Evolutionary conservation across 441 rosid genomes (phyloP).

Genomic region (Theobroma grandiflorum): DNA sequence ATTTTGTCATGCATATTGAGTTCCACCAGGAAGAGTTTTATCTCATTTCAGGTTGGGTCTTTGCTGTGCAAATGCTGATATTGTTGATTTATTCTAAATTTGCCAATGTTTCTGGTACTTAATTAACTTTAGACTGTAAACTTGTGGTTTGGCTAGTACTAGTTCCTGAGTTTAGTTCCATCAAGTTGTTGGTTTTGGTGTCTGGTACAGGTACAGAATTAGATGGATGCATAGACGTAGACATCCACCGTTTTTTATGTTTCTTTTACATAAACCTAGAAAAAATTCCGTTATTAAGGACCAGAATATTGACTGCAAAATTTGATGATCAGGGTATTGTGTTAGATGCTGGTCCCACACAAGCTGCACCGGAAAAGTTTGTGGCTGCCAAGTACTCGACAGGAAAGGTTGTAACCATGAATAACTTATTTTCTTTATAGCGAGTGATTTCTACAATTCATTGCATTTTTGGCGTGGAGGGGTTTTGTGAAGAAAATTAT

Average conservation of each 20-base stretch:
- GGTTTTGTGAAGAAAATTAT: slow-evolving; percentile 26
- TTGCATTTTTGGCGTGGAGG: slow-evolving; percentile 24
- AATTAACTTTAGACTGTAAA: neutral
- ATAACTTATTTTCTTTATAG: slow-evolving; percentile 20
- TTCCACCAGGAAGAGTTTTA: neutral
- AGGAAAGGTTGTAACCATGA: slow-evolving; percentile 62
- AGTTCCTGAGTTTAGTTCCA: neutral
- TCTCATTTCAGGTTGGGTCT: neutral
- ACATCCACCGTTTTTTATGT: neutral
- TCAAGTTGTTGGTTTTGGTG: neutral
- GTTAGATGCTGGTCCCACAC: slow-evolving; percentile 52
- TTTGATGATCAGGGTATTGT: slow-evolving; percentile 70
- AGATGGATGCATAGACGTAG: too few relatives aligned
- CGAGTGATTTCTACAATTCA: slow-evolving; percentile 4
- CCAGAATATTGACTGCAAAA: slow-evolving; percentile 30
- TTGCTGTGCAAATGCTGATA: neutral
- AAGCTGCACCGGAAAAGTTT: slow-evolving; percentile 70
- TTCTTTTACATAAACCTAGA: neutral
- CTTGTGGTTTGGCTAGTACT: neutral
- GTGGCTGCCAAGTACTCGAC: slow-evolving; percentile 84
- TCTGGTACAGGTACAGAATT: neutral
- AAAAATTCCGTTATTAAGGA: neutral
- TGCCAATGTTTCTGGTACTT: neutral
- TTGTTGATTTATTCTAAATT: neutral
- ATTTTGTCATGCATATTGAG: neutral